These are phyloP conservation scores for Debaryomyces castellii DNA, from an alignment of 805 yeast genomes.

Conservation along the genomic window DNA sequence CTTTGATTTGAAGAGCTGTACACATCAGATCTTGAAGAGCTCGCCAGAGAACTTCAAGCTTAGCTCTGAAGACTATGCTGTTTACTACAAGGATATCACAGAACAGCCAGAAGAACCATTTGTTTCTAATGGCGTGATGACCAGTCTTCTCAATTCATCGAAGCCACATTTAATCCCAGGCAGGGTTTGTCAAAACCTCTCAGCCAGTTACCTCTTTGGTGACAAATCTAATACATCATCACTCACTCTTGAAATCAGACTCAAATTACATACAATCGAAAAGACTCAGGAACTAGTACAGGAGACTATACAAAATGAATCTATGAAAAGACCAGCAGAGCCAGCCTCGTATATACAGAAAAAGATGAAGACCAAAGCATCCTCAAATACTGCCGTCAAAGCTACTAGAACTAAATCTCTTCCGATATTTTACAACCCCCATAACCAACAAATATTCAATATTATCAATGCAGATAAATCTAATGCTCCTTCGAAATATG, in stretches of 20 bases:
- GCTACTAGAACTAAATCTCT: conserved; percentile 46
- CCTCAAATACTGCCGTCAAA: conserved; percentile 26
- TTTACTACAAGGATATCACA: conserved; percentile 45
- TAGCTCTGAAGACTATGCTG: conserved; percentile 41
- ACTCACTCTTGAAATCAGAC: conserved; percentile 57
- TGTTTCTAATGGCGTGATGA: conserved; percentile 41
- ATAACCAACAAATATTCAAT: conserved; percentile 37
- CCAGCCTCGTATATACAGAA: conserved; percentile 10
- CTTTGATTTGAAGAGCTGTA: conserved; percentile 38
- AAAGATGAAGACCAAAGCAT: conserved; percentile 5
- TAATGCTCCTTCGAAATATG: conserved; percentile 37
- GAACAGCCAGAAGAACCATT: conserved; percentile 51
- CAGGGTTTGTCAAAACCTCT: conserved; percentile 58
- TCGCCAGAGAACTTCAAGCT: conserved; percentile 45
- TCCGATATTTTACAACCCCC: conserved; percentile 40
- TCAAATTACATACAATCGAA: conserved; percentile 47
- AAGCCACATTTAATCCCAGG: conserved; percentile 42
- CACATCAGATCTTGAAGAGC: conserved; percentile 34
- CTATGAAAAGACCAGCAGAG: conserved; percentile 9
- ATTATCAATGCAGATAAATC: conserved; percentile 43
- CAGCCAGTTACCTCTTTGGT: conserved; percentile 42
- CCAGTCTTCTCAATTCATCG: conserved; percentile 25
- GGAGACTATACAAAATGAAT: conserved; percentile 6
- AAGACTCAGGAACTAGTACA: conserved; percentile 8
- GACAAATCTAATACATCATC: conserved; percentile 36